phyloP scores from a whole-genome alignment of 805 yeast species.

The Metschnikowia koreensis region DNA sequence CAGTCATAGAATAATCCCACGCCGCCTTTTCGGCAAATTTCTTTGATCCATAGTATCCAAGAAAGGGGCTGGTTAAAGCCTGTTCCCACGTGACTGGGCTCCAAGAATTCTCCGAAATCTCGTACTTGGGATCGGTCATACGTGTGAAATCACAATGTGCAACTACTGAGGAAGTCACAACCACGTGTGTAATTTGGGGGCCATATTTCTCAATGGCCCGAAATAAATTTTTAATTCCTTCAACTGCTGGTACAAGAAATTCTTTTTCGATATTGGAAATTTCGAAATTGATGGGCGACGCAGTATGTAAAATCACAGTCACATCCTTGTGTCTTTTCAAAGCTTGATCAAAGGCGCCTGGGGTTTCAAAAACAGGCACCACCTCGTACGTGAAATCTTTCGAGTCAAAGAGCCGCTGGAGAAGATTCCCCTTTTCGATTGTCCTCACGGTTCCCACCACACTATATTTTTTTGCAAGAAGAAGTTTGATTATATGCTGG shows the following conservation, averaged over 20 bases:
- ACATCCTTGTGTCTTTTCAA: constrained; percentile 27
- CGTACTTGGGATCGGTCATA: constrained; percentile 2
- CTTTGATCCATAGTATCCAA: constrained; percentile 54
- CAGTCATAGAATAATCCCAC: constrained; percentile 24
- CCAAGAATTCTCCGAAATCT: constrained; percentile 16
- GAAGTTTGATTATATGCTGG: background rate
- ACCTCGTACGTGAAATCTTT: constrained; percentile 26
- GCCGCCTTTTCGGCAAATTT: constrained; percentile 49
- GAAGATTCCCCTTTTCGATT: constrained; percentile 38
- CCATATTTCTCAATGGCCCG: constrained; percentile 40
- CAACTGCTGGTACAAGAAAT: constrained; percentile 51
- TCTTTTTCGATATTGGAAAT: constrained; percentile 40
- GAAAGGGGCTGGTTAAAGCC: constrained; percentile 1
- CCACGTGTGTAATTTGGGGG: constrained; percentile 42
- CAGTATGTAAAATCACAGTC: constrained; percentile 14
- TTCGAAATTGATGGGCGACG: constrained; percentile 31
- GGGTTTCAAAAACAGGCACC: constrained; percentile 22
- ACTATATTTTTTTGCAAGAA: constrained; percentile 39
- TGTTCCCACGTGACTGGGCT: constrained; percentile 18
- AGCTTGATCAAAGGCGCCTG: constrained; percentile 28
- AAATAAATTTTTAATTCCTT: constrained; percentile 9
- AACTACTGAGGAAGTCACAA: constrained; percentile 53
- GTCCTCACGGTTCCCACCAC: constrained; percentile 55
- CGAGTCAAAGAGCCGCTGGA: constrained; percentile 30
- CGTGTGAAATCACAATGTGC: constrained; percentile 34